phyloP scores from a whole-genome alignment of 2,329 filamentous ascomycete genomes.

The Calonectria fujianensis region DNA sequence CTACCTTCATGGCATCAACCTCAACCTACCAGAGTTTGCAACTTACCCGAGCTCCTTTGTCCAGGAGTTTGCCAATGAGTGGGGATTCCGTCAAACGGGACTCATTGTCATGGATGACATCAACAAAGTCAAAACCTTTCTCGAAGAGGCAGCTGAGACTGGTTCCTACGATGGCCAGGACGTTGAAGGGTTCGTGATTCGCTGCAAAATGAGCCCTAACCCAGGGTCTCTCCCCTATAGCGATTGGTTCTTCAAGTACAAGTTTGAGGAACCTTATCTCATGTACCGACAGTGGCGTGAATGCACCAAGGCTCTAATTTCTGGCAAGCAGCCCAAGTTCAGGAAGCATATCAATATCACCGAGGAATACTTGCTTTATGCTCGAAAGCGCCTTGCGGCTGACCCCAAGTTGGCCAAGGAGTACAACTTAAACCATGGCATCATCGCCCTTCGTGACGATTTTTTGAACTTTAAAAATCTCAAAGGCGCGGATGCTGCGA shows the following conservation, averaged over 20 bases:
- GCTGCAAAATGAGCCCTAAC: constrained; percentile 82
- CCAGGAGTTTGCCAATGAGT: constrained; percentile 90
- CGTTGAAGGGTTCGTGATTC: constrained; percentile 96
- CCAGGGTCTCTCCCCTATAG: constrained; percentile 73
- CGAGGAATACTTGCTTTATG: constrained; percentile 91
- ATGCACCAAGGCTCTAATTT: constrained; percentile 92
- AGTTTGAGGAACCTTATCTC: constrained; percentile 98
- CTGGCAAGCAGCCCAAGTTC: constrained; percentile 82
- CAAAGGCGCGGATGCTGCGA: constrained; percentile 92
- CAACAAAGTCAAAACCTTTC: constrained; percentile 83
- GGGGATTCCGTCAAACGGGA: constrained; percentile 95
- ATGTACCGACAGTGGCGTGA: constrained; percentile 99
- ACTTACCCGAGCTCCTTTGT: constrained; percentile 91
- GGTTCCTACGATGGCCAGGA: constrained; percentile 93
- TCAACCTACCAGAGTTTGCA: constrained; percentile 93
- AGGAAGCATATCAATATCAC: constrained; percentile 94
- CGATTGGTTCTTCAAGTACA: constrained; percentile 99
- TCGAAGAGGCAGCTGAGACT: constrained; percentile 90
- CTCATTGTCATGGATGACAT: constrained; percentile 86
- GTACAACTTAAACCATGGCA: constrained; percentile 94
- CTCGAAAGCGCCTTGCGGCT: constrained; percentile 81
- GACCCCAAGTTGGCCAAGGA: constrained; percentile 80
- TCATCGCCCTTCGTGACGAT: constrained; percentile 91
- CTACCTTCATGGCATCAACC: constrained; percentile 96
- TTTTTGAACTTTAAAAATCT: constrained; percentile 90